phyloP scores from a whole-genome alignment of 2,329 filamentous ascomycete species.

The Phaeosphaeriaceae sp. region DNA sequence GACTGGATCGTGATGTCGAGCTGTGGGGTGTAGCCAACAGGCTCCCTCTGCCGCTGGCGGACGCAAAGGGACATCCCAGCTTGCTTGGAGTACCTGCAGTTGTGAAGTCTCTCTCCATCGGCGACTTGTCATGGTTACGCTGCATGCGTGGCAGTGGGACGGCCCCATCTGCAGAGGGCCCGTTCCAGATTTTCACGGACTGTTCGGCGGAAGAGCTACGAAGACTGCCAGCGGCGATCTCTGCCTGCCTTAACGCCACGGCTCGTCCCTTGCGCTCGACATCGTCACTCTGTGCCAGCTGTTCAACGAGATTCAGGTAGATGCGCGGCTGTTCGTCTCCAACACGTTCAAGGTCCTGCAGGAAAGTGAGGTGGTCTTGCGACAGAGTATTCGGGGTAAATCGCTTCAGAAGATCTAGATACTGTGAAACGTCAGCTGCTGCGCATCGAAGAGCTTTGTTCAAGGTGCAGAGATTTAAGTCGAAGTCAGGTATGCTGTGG shows the following conservation, averaged over 20 bases:
- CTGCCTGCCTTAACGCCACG: slow-evolving; percentile 44
- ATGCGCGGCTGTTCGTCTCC: slow-evolving; percentile 36
- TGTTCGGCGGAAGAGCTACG: slow-evolving; percentile 27
- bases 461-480: slow-evolving; percentile 5
- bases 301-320: slow-evolving; percentile 43
- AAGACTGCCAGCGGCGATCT: slow-evolving; percentile 40
- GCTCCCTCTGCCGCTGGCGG: slow-evolving; percentile 55
- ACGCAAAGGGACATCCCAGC: slow-evolving; percentile 81
- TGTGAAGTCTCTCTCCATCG: slow-evolving; percentile 88
- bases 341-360: slow-evolving; percentile 48
- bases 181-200: slow-evolving; percentile 53
- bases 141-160: slow-evolving; percentile 30
- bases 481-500: slow-evolving; percentile 53
- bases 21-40: slow-evolving; percentile 52
- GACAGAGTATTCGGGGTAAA: slow-evolving; percentile 48
- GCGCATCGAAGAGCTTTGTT: background rate
- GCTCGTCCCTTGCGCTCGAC: slow-evolving; percentile 42
- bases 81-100: slow-evolving; percentile 81
- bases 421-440: slow-evolving; percentile 41
- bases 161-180: slow-evolving; percentile 42
- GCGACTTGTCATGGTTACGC: slow-evolving; percentile 49
- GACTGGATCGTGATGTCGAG: slow-evolving; percentile 48
- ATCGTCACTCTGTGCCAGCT: slow-evolving; percentile 45
- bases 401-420: slow-evolving; percentile 50
- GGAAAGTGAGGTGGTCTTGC: slow-evolving; percentile 50